phyloP scores from a whole-genome alignment of 2,329 filamentous ascomycete genomes.

The Akanthomyces lecanii region DNA sequence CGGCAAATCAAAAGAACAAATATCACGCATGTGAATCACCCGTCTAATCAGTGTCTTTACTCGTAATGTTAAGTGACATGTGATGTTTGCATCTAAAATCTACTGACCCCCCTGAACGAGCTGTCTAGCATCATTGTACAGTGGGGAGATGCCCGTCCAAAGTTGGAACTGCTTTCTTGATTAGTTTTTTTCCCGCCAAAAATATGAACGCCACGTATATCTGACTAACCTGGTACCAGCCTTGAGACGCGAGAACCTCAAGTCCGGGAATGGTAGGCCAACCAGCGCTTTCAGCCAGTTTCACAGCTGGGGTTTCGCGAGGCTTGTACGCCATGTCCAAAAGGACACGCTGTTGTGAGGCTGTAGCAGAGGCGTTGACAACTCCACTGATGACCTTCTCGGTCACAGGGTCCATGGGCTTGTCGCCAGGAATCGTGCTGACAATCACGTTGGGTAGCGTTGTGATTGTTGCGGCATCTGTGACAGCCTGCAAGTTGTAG shows the following conservation, averaged over 20 bases:
- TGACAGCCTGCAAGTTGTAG: conserved; percentile 67
- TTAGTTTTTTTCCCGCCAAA: conserved; percentile 20
- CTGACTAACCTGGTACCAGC: conserved; percentile 70
- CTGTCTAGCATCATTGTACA: conserved; percentile 65
- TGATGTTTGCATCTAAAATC: background rate
- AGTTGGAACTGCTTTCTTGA: conserved; percentile 58
- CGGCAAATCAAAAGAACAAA: background rate
- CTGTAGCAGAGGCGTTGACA: conserved; percentile 37
- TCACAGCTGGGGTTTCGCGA: conserved; percentile 75
- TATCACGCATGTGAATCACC: background rate
- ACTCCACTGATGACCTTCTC: conserved; percentile 57
- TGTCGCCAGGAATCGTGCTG: conserved; percentile 86
- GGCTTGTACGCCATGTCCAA: conserved; percentile 98
- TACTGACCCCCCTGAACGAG: conserved; percentile 45
- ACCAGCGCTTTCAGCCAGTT: conserved; percentile 65
- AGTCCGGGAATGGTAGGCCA: conserved; percentile 85
- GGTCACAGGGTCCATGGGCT: conserved; percentile 70
- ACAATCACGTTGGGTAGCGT: conserved; percentile 67
- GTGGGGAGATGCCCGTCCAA: conserved; percentile 77
- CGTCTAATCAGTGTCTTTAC: too few relatives aligned
- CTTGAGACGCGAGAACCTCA: conserved; percentile 86
- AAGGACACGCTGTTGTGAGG: conserved; percentile 53
- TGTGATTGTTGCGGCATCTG: conserved; percentile 43
- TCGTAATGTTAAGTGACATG: too few relatives aligned
- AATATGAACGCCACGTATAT: background rate